Conservation (phyloP, 1,284 basidiomycete genomes). For the Trichosporon ovoides region DNA sequence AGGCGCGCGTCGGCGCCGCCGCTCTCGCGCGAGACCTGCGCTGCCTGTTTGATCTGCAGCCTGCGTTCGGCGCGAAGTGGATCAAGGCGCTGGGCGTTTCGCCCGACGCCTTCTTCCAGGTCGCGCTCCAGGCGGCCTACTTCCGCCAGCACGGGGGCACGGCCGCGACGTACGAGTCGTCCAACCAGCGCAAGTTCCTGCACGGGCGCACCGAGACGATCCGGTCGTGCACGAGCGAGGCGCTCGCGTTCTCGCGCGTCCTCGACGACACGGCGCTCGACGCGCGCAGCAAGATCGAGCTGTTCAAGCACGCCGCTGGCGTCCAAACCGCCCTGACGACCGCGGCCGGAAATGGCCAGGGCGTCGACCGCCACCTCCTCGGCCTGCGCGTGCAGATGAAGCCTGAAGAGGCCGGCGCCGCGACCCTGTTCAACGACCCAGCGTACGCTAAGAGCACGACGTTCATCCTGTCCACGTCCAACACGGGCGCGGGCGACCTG, state of each 20-base stretch:
- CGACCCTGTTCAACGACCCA: conserved; percentile 11
- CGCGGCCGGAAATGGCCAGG: conserved; percentile 8
- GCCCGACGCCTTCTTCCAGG: conserved; percentile 20
- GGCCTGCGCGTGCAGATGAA: conserved; percentile 14
- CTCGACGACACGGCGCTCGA: conserved; percentile 4
- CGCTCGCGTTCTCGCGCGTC: conserved; percentile 3
- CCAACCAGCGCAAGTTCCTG: conserved; percentile 11
- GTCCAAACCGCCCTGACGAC: conserved; percentile 10
- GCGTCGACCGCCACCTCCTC: conserved; percentile 18
- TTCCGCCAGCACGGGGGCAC: conserved; percentile 11
- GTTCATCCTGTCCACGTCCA: conserved; percentile 17
- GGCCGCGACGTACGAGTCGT: conserved; percentile 16
- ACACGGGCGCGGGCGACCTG: conserved; percentile 15
- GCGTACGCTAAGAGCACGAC: conserved; percentile 9
- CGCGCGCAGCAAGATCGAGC: conserved; percentile 2
- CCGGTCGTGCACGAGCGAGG: conserved; percentile 8
- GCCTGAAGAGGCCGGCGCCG: conserved; percentile 5
- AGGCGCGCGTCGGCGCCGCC: conserved; percentile 4
- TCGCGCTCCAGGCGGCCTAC: conserved; percentile 15
- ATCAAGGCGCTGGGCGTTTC: conserved; percentile 17
- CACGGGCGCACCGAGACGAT: conserved; percentile 20
- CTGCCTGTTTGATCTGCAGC: conserved; percentile 1
- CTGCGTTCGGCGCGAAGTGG: conserved; percentile 15
- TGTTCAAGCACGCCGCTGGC: conserved; percentile 12
- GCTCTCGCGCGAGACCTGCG: conserved; percentile 12